Conservation (phyloP, 805 yeast genomes). For the Cyberlindnera americana region DNA sequence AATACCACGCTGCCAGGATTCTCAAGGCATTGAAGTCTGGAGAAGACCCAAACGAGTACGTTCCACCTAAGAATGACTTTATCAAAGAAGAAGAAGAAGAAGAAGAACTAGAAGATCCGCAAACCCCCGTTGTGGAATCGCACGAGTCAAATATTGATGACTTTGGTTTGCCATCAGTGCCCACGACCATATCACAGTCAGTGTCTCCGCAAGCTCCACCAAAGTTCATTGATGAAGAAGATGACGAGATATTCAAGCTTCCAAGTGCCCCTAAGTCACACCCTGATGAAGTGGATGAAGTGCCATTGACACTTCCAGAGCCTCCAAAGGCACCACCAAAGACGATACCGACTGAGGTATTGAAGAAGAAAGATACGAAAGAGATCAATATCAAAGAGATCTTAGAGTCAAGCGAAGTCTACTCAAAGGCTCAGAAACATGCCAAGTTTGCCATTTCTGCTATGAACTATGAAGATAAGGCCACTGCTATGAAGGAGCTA, state of each 20-base stretch:
- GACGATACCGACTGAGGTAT: too few relatives aligned
- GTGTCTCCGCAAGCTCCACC: slow-evolving; percentile 6
- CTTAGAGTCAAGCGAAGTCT: slow-evolving; percentile 51
- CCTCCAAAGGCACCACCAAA: slow-evolving; percentile 13
- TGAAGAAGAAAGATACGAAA: too few relatives aligned
- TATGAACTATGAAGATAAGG: slow-evolving; percentile 68
- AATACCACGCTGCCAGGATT: slow-evolving; percentile 59
- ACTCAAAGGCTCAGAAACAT: slow-evolving; percentile 58
- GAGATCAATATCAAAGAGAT: slow-evolving; percentile 41
- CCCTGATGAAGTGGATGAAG: slow-evolving; percentile 5
- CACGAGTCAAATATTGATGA: slow-evolving; percentile 16
- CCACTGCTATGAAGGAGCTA: slow-evolving; percentile 64
- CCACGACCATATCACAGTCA: slow-evolving; percentile 8
- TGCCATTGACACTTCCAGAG: slow-evolving; percentile 10
- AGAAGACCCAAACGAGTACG: slow-evolving; percentile 55
- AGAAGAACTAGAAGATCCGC: neutral
- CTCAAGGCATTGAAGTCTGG: slow-evolving; percentile 45
- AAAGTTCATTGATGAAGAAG: slow-evolving; percentile 4
- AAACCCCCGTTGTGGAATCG: slow-evolving; percentile 4
- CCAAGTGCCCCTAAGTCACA: slow-evolving; percentile 11
- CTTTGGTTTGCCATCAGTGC: slow-evolving; percentile 16
- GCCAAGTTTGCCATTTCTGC: slow-evolving; percentile 80
- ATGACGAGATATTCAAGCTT: neutral
- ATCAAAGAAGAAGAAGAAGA: slow-evolving; percentile 2
- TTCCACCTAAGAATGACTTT: slow-evolving; percentile 30